phyloP scores from a whole-genome alignment of 2,329 filamentous ascomycete species.

The Verticillium albo-atrum region DNA sequence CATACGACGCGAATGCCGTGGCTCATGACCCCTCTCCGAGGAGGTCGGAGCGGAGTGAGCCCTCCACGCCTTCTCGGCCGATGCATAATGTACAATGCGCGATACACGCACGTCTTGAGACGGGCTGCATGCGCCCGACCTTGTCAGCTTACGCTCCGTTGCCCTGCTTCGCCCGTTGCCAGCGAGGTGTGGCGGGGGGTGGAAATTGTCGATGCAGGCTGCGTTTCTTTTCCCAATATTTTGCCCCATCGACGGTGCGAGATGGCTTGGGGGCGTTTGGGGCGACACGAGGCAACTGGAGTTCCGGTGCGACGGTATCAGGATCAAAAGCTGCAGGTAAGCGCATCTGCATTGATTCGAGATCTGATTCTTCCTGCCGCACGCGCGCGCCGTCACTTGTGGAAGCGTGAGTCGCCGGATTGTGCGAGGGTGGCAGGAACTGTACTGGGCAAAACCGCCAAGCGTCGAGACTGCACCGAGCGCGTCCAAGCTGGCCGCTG shows the following conservation, averaged over 20 bases:
- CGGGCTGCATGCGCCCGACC: background rate
- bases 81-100: background rate
- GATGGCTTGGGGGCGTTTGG: background rate
- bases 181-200: background rate
- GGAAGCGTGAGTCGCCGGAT: background rate
- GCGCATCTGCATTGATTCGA: slow-evolving; percentile 19
- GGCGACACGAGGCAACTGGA: background rate
- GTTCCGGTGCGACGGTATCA: slow-evolving; percentile 10
- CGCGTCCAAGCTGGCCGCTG: no score
- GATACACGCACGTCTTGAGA: no score
- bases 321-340: slow-evolving; percentile 9
- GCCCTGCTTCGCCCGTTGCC: background rate
- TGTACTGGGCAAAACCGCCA: no score
- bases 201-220: background rate
- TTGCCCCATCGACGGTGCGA: background rate
- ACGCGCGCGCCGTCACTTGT: background rate
- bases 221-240: background rate
- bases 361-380: slow-evolving; percentile 15
- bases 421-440: background rate
- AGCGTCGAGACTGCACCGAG: no score
- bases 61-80: background rate
- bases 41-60: no score
- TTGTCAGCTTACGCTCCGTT: background rate
- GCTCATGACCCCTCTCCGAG: background rate
- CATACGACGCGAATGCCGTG: background rate